Conservation (phyloP, 2,329 filamentous ascomycete species). For the Sporothrix mexicana region DNA sequence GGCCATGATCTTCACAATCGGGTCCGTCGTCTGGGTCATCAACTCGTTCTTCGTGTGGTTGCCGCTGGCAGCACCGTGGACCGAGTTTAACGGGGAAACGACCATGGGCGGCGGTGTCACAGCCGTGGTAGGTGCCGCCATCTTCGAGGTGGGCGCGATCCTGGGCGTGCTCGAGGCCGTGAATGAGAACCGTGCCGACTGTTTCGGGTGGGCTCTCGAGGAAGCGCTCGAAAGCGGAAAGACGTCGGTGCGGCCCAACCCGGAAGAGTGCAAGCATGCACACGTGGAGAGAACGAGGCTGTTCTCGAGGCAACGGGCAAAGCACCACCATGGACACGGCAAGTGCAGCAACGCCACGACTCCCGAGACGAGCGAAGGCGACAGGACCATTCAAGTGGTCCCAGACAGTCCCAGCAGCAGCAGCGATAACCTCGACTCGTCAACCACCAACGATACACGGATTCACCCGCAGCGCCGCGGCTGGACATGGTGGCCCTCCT, state of each 20-base stretch:
- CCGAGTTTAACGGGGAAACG: slow-evolving; percentile 60
- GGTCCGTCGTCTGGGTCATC: slow-evolving; percentile 59
- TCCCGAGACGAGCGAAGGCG: background rate
- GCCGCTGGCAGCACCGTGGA: slow-evolving; percentile 59
- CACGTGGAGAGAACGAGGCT: slow-evolving; percentile 31
- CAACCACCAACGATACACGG: background rate
- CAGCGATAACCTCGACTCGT: slow-evolving; percentile 4
- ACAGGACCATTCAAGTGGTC: background rate
- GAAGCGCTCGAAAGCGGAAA: slow-evolving; percentile 48
- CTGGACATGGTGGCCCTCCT: slow-evolving; percentile 67
- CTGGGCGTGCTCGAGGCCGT: slow-evolving; percentile 70
- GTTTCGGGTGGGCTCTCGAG: slow-evolving; percentile 73
- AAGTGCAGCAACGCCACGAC: background rate
- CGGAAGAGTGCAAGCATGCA: slow-evolving; percentile 32
- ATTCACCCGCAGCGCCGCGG: slow-evolving; percentile 38
- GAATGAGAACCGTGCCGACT: slow-evolving; percentile 68
- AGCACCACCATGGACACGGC: slow-evolving; percentile 7
- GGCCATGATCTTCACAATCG: slow-evolving; percentile 49
- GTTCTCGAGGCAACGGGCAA: background rate
- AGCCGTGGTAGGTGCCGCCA: slow-evolving; percentile 69
- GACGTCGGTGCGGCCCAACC: slow-evolving; percentile 33
- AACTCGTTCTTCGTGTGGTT: slow-evolving; percentile 70
- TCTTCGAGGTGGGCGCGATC: slow-evolving; percentile 69
- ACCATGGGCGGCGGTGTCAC: slow-evolving; percentile 64
- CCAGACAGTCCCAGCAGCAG: slow-evolving; percentile 1